A percentile compares a stretch with the other conserved stretches of the same genome.
Conservation (phyloP, 345 rosid genomes). For the Triadica sebifera region DNA sequence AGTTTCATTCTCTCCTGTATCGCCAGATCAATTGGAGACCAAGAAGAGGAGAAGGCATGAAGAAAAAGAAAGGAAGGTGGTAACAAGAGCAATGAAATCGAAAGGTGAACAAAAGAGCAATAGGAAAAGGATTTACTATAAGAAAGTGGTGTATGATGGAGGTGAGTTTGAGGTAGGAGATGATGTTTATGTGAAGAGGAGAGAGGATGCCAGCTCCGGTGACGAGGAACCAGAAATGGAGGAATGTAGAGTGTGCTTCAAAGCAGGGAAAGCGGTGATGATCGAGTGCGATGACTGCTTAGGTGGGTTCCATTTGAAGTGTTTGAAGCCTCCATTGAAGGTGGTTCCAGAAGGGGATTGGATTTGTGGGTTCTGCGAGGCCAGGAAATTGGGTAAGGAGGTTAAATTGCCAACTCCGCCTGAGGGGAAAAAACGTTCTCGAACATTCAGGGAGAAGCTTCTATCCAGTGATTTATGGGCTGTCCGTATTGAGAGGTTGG, state of each 20-base stretch:
- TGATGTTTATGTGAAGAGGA: constrained; percentile 80
- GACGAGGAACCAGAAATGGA: constrained; percentile 67
- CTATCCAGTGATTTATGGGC: constrained; percentile 86
- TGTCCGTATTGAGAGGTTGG: constrained; percentile 69
- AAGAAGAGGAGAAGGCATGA: constrained; percentile 41
- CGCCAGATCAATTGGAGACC: constrained; percentile 51
- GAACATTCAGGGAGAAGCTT: constrained; percentile 87
- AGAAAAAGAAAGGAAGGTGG: constrained; percentile 10
- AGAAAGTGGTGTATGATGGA: constrained; percentile 65
- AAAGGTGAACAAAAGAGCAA: constrained; percentile 7
- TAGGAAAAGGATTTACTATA: constrained; percentile 55
- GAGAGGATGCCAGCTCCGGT: constrained; percentile 66
- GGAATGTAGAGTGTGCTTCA: constrained; percentile 81
- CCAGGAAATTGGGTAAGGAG: constrained; percentile 46
- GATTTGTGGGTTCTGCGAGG: constrained; percentile 74
- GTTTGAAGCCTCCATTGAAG: constrained; percentile 75
- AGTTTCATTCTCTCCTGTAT: constrained; percentile 45
- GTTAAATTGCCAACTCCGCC: constrained; percentile 56
- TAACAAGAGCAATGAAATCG: constrained; percentile 4
- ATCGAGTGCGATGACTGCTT: constrained; percentile 88
- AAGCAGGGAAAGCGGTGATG: constrained; percentile 59
- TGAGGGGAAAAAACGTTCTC: constrained; percentile 53
- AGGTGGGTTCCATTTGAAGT: constrained; percentile 87
- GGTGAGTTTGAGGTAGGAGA: constrained; percentile 73
- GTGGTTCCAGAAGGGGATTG: constrained; percentile 88